phyloP scores from a whole-genome alignment of 169 alveolate genomes.

The Plasmodium vivax region DNA sequence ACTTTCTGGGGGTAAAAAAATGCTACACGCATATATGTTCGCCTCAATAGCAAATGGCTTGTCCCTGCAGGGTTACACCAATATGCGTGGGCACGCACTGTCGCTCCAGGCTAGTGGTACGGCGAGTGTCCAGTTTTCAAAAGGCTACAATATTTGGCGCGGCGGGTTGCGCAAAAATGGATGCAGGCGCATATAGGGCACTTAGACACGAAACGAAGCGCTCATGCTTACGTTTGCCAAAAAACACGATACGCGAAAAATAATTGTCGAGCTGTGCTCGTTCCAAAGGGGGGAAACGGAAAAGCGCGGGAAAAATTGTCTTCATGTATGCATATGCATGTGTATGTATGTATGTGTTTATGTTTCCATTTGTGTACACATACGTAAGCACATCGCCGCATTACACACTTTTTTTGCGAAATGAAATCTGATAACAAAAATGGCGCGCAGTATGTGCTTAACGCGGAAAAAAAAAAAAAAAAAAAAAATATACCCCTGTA shows the following conservation, averaged over 20 bases:
- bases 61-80: neutral
- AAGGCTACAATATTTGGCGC: conserved; percentile 1
- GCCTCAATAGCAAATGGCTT: neutral
- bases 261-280: neutral
- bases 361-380: neutral
- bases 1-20: neutral
- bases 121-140: neutral
- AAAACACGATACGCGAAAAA: neutral
- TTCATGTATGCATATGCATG: neutral
- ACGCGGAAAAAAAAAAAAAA: conserved; percentile 5
- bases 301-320: neutral
- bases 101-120: neutral
- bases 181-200: neutral
- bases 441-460: neutral
- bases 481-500: neutral
- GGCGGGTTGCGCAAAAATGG: neutral
- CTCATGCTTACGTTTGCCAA: neutral
- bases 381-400: neutral
- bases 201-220: conserved; percentile 9
- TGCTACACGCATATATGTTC: neutral
- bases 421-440: neutral
- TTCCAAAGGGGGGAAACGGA: neutral
- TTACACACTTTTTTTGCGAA: neutral
- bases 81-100: neutral
- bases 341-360: neutral